Base-by-base conservation (phyloP, 257 asterid genomes). In the Gynochthodes officinalis region DNA sequence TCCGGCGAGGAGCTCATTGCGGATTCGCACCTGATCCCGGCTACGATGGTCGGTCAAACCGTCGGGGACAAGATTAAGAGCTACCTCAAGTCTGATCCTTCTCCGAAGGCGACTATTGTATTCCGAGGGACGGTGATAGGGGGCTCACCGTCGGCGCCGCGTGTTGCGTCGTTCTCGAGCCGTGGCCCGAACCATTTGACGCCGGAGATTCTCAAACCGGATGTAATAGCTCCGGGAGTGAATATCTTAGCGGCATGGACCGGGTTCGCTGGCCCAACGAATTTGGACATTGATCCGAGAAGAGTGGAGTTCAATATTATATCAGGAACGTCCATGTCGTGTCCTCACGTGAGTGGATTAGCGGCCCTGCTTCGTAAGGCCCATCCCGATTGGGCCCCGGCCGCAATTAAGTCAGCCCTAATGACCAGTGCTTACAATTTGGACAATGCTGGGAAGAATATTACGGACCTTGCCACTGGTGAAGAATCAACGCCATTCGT, bases 181-280 rank as follows among this genome's bases (percentile, higher is more conserved):
- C 96, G 99, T 0, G 99, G 99, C 12, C 99, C 99, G 14, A 91
- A 81, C 67, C 87, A 87, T 80, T 74, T 86, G 33, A 94, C 99
- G 8, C 75, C 90, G 4, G 99, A 91, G 85, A 87, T 94, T 43
- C 86, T 94, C 4, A 94, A 94, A 78, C 99, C 99, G 13, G 99
- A 94, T 64, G 96, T 91, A 0, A 89, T 87, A 5, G 99, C 91
- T 1, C 99, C 99, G 1, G 99, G 99, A 1, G 97, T 91, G 21
- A 94, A 94, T 65, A 91, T 94, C 21, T 86, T 94, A 30, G 99
- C 99, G 4, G 96, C 96, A 2, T 94, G 99, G 99, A 94, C 99
- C 7, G 95, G 87, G 0, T 33, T 70, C 10, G 16, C 70, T 0
- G 89, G 97, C n/a, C 97, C 99, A 0, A 85, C 99, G 15, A 86